Base-by-base conservation (phyloP, 352 stramenopile genomes). In the Halophytophthora polymorphica region DNA sequence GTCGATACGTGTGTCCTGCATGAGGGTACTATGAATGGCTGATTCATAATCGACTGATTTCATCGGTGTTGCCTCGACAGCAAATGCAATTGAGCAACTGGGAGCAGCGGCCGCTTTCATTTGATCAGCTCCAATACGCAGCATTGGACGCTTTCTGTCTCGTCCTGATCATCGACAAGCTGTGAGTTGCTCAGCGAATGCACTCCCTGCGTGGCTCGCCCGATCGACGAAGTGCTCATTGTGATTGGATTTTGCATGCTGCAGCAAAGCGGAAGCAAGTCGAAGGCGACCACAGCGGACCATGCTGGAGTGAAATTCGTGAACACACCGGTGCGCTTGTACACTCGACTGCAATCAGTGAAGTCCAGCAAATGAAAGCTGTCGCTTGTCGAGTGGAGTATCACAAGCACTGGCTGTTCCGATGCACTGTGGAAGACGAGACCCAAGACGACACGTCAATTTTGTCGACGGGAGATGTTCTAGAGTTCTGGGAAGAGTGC, bases 71-170 rank as follows among this genome's bases (percentile, higher is more conserved):
- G 23, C 23, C 17, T 18, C 22, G n/a, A 45, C 49, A 71, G 62
- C 36, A 51, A 42, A 72, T 72, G 63, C 63, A 72, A 29, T 37
- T 68, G 13, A 66, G 53, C 15, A 46, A 72, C 31, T 72, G 63
- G 63, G 59, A 69, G 34, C 46, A 61, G 13, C 63, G 63, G 5
- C 63, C 63, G 14, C 54, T 72, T 31, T 65, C 50, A 3, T 21
- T 22, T 4, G 41, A 53, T n/a, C 63, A 72, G 36, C 14, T 69
- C 1, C 34, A 37, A 12, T 72, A 72, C 21, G 63, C 63, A 19
- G 63, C 58, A 21, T 39, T 72, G 33, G 63, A 72, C 15, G 63
- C 58, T 6, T 39, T 55, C 18, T 69, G 63, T n/a, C 54, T 72
- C 19, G 43, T 68, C 22, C 46, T 69, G 42, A 50, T 72, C 21